Base-by-base conservation (phyloP, 2,329 filamentous ascomycete genomes). In the Triangularia verruculosa region DNA sequence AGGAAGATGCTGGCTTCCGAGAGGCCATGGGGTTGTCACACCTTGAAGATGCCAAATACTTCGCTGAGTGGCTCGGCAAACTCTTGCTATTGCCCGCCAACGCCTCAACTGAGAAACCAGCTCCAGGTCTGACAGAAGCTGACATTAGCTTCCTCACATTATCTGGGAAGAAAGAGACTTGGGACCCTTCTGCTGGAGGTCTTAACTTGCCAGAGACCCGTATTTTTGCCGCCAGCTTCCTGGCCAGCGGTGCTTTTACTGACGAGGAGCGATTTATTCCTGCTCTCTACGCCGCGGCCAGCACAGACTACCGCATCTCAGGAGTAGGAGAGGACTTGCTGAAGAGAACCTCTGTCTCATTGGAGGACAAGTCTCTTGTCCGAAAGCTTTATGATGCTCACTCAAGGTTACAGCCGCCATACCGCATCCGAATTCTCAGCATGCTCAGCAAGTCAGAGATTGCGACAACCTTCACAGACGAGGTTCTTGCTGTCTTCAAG, bases 251-350 rank as follows among this genome's bases (percentile, higher is more conserved):
- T 4, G 88, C 93, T 6, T 98, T 99, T 75, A 88, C 80, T 0
- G 92, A 97, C 66, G 78, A 86, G 0, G 91, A 98, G 72, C 88
- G 93, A 30, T 92, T 97, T 70, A 75, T 97, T 12, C 90, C 94
- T 0, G 90, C 92, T 0, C 77, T 98, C 1, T 93, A 91, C 73
- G 93, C 93, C 4, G 89, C 92, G 25, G 89, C 92, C 0, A 93
- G 93, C 75, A 80, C 88, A 1, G 95, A 97, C 68, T 92, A 89
- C 34, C 86, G 89, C 8, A 88, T 97, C 39, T 88, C 91, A 11
- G 87, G 90, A n/a, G 79, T 92, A n/a, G 94, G 91, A 0, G 92
- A 97, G 62, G 93, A 97, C 70, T 86, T 96, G 57, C 77, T 98
- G 68, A 99, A 97, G 76, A 84, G 93, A 68, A 90, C 86, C 28